Evolutionary conservation across 2,329 filamentous ascomycete genomes (phyloP).

Genomic region (Alternaria conjuncta): DNA sequence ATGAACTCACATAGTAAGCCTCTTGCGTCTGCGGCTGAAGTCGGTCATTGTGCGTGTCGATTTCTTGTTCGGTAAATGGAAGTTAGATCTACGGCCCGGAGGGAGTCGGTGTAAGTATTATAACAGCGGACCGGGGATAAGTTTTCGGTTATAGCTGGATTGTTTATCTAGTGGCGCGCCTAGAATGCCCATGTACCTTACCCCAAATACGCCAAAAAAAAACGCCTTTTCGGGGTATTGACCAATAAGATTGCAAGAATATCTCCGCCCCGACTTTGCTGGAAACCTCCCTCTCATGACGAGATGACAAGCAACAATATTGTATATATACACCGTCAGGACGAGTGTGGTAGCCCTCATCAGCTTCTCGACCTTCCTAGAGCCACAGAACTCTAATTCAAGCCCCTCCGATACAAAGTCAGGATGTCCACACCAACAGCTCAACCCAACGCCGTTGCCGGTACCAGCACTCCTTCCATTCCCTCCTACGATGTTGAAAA

Average conservation of each 20-base stretch:
- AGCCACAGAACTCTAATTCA: background rate
- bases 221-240: background rate
- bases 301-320: background rate
- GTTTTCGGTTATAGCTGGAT: background rate
- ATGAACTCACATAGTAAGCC: slow-evolving; percentile 52
- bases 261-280: background rate
- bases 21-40: slow-evolving; percentile 44
- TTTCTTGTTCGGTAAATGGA: too few species aligned
- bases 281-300: slow-evolving; percentile 25
- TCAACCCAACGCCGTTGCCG: background rate
- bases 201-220: background rate
- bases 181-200: background rate
- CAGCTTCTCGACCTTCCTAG: background rate
- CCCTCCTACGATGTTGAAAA: background rate
- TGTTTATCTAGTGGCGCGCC: background rate
- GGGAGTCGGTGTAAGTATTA: background rate
- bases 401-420: background rate
- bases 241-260: background rate
- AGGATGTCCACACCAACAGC: background rate
- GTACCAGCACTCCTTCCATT: background rate
- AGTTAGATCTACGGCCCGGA: too few species aligned
- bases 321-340: background rate
- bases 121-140: background rate
- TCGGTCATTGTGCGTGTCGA: slow-evolving; percentile 20
- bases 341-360: background rate